Evolutionary conservation across 257 asterid genomes (phyloP), one percentile per base, ranked within the genome.

Genomic region (Gentiana straminea): DNA sequence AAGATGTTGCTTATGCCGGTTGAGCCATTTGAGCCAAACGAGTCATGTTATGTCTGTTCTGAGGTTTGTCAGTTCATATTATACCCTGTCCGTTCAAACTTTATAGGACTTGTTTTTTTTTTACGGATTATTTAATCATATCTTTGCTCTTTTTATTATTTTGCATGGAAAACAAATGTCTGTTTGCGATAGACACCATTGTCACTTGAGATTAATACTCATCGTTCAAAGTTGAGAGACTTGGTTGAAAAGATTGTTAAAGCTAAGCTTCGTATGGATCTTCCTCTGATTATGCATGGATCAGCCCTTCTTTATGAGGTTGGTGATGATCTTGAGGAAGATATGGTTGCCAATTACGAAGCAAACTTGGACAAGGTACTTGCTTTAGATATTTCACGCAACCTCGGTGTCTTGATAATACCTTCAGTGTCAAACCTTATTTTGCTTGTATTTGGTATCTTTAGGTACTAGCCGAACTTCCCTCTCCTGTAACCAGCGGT

Each of bases 1-100:
- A 92, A 88, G 71, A 75, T 88, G 89, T 85, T 92, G 63, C 90
- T 92, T 57, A 88, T 92, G 99, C 97, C 99, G 5, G 82, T 88
- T 15, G 89, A 81, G 68, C 99, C 99, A 38, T 92, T 88, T 77
- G 97, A 85, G 72, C 89, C 95, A 54, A 92, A 85, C 64, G 79
- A 80, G 61, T 79, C 82, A 6, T 92, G 99, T 74, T 92, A 92
- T 55, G 94, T 92, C 64, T 92, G 99, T 75, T 85, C 97, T 3
- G 95, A 92, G 94, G 99, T 92, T 63, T 54, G 79, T 61, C 51
- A 48, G 33, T 7, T 34, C 11, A 4, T 47, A 3, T 41, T 10
- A 7, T 41, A 41, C 9, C 46, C 46, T 43, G 15, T 8, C 43
- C 41, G 7, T n/a, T 49, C 44, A 8, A 24, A 12, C 13, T 12